Evolutionary conservation across 306 rosid species (phyloP), one percentile per base, ranked within the genome.

Genomic region (Pterocarpus macrocarpus): DNA sequence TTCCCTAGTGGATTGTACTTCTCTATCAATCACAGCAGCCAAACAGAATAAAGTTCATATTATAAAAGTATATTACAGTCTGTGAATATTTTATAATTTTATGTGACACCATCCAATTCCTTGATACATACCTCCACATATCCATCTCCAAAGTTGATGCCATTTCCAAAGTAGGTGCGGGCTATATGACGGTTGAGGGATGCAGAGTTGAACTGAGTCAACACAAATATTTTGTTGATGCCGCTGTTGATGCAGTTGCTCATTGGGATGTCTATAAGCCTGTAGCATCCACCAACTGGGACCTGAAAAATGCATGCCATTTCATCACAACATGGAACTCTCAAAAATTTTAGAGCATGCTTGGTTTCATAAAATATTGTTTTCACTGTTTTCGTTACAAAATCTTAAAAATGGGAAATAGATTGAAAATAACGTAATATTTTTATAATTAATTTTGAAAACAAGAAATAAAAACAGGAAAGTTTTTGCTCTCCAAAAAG

Each of bases 211-310:
- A 90, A 95, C 71, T 95, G 99, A 1, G 98, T 95, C 45, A 95
- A 64, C 7, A 93, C 87, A 85, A 92, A 93, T 77, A 95, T 86
- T 86, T 93, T 96, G 76, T 89, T 89, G 3, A 96, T 88, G 65
- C 97, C 98, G 80, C 99, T 93, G 79, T 93, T 96, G 71, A 96
- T 96, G 90, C 99, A 93, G 58, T 96, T 96, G 81, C 99, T 96
- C 98, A 92, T 90, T 28, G 99, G 99, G 66, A 93, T 86, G 82
- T 93, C 98, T 71, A 96, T 93, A 76, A 96, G 90, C 83, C 90
- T 91, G 83, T 96, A 96, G 80, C 97, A 92, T 62, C 99, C 99
- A 79, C 99, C 99, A 44, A 96, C 89, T 1, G 98, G 99, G 44
- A 96, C 97, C 99, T 96, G 90, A 49, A 89, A 88, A 77, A 81